Conservation (phyloP, 2,329 filamentous ascomycete genomes). For the Claviceps lovelessii region DNA sequence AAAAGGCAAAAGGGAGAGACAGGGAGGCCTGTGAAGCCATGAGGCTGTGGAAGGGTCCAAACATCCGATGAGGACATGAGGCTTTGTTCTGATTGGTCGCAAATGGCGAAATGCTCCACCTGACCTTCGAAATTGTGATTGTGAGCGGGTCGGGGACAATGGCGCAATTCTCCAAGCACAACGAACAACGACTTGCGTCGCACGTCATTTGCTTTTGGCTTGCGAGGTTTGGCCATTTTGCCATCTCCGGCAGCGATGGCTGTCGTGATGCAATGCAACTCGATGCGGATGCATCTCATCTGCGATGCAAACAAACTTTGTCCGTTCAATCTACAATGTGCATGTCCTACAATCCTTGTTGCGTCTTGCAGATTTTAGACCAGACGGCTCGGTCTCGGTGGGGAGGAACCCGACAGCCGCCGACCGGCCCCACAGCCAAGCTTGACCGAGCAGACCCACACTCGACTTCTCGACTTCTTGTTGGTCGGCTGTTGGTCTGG, state of each 20-base stretch:
- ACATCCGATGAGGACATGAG: not conserved
- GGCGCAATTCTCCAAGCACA: slow-evolving; percentile 2
- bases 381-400: not conserved
- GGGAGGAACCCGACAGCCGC: not conserved
- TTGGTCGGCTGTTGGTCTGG: not conserved
- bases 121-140: not conserved
- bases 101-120: not conserved
- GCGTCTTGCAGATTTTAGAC: not conserved
- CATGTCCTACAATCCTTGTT: not conserved
- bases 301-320: not conserved
- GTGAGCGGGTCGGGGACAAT: not conserved
- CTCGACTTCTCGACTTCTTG: no score
- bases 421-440: no score
- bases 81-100: not conserved
- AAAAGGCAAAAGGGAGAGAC: not conserved
- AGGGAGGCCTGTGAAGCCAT: not conserved
- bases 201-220: slow-evolving; percentile 2
- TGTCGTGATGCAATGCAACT: not conserved
- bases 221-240: not conserved
- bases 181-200: not conserved
- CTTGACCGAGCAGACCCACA: no score
- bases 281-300: not conserved
- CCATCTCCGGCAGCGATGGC: not conserved
- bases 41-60: not conserved
- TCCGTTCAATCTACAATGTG: not conserved